Evolutionary conservation across 2,329 filamentous ascomycete species (phyloP), one percentile per base, ranked within the genome.

Genomic region (Fusarium clavum): DNA sequence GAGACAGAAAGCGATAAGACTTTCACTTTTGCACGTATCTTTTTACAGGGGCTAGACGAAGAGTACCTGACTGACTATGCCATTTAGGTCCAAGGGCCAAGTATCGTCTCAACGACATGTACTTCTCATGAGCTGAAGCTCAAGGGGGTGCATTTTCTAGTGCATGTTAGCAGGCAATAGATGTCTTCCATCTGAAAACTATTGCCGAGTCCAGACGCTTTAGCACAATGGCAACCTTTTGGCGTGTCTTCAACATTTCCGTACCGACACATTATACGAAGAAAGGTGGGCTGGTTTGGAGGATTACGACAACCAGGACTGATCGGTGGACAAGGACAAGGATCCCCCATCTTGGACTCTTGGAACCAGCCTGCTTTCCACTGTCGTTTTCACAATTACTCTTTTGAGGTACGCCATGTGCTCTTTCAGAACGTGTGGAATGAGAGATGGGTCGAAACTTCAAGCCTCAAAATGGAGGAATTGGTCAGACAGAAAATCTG

Each of bases 381-480:
- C 61, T 51, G 61, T 45, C 54, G 38, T 51, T 41, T 41, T 49
- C 59, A 53, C 40, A 54, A 61, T 44, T 60, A 47, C 58, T 54
- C 45, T 38, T 56, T 57, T 38, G 18, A 63, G 41, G 22, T 66
- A 46, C 57, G 52, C 69, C 66, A 64, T 58, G 52, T 51, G 49
- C 47, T 59, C 54, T 52, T 57, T 48, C 46, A 63, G 57, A 71
- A 29, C 30, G 51, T 47, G 40, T 64, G 67, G 69, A 75, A 72
- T 75, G 73, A 51, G 49, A 64, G 61, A 62, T 67, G 65, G 48
- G 60, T 58, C 47, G 49, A 45, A 51, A 18, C 18, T 20, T 25
- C 64, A 72, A 67, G 58, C 57, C 60, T 71, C 61, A 38, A n/a
- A 41, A 22, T 27, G n/a, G 20, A 57, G 41, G 53, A 38, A 20